Conservation (phyloP, 768 basidiomycete species). For the Tricholoma sp. region DNA sequence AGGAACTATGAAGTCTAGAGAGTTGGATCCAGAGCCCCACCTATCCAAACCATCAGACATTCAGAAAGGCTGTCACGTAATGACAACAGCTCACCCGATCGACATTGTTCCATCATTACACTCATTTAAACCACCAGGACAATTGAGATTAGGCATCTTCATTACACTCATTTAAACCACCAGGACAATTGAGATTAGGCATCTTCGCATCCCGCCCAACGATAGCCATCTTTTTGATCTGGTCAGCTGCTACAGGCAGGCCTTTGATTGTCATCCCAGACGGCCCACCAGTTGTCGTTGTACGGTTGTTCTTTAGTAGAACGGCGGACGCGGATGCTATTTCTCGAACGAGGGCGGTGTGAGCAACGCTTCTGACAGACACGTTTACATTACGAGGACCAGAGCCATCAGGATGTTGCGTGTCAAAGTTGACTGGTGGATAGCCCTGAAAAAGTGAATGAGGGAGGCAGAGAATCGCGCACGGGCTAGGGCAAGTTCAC, state of each 20-base stretch:
- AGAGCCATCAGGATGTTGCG: constrained; percentile 40
- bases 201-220: constrained; percentile 54
- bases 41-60: constrained; percentile 16
- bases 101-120: constrained; percentile 57
- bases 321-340: constrained; percentile 66
- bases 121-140: constrained; percentile 40
- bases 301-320: constrained; percentile 59
- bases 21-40: constrained; percentile 49
- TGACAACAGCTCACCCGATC: constrained; percentile 42
- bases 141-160: constrained; percentile 41
- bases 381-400: constrained; percentile 38
- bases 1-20: constrained; percentile 38
- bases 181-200: constrained; percentile 37
- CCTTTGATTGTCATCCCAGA: constrained; percentile 32
- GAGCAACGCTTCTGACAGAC: constrained; percentile 37
- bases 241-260: constrained; percentile 38
- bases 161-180: constrained; percentile 46
- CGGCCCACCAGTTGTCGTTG: constrained; percentile 26
- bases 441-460: constrained; percentile 29
- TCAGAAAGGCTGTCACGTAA: constrained; percentile 22
- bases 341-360: constrained; percentile 50
- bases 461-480: background rate
- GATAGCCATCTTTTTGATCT: constrained; percentile 52
- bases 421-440: constrained; percentile 42
- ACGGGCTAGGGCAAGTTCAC: background rate